Base-by-base conservation (phyloP, 2,329 filamentous ascomycete genomes). In the Beauveria australis region DNA sequence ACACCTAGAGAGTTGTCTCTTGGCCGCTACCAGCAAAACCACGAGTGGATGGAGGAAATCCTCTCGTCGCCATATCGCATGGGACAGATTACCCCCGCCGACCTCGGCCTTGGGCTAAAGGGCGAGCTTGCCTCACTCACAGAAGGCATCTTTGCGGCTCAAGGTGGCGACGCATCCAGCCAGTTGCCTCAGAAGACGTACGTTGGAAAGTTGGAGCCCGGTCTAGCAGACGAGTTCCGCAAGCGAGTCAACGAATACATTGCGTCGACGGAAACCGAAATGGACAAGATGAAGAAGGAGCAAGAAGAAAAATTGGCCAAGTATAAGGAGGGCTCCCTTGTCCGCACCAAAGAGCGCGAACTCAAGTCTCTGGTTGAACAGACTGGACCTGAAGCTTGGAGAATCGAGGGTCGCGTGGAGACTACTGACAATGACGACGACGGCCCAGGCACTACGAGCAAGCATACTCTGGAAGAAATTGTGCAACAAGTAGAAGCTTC, bases 41-140 rank as follows among this genome's bases (percentile, higher is more conserved):
- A 99, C 69, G 91, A 96, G 72, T 97, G 93, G 94, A 96, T 99
- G 91, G 94, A 97, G 70, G 93, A 99, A 74, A 87, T 99, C 30
- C 83, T 97, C 59, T 91, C 89, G 1, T 97, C 93, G 1, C 91
- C 92, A 0, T 97, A 96, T 70, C 82, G 89, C 26, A 89, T 93
- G 63, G 83, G 83, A 54, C 91, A 95, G 70, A 96, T 99, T 61
- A 85, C 88, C 9, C 92, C 93, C 0, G 85, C 92, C 3, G 92
- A 96, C 70, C 83, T 97, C 40, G 92, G 92, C 1, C 78, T 97
- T 10, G 94, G 94, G 4, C 81, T 89, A 55, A 89, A 87, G 73
- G 94, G 94, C 43, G 89, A 92, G 72, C 79, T 99, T 22, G 86
- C 89, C 26, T 81, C 83, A 0, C 76, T 97, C 59, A 97, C 94